A percentile compares a stretch with the other conserved stretches of the same genome.
phyloP scores from a whole-genome alignment of 768 basidiomycete species.

The Tulasnella sp. region DNA sequence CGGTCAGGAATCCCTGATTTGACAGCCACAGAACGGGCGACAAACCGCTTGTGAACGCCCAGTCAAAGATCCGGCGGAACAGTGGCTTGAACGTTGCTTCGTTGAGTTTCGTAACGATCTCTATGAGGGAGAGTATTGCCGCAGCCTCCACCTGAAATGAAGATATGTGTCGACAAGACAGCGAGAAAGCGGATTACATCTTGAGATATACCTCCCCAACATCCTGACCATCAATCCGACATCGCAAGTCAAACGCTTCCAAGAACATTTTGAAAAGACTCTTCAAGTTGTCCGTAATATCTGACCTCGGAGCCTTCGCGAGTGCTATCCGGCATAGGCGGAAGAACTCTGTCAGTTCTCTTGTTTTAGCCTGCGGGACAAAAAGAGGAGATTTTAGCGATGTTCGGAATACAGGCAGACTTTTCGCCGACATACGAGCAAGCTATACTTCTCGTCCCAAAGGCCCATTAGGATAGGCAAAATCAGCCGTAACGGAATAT shows the following conservation, averaged over 20 bases:
- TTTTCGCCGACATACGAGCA: neutral
- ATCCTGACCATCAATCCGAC: slow-evolving; percentile 22
- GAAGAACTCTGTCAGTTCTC: slow-evolving; percentile 45
- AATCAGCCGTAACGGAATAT: slow-evolving; percentile 8
- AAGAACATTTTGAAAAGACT: slow-evolving; percentile 68
- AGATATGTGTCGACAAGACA: neutral
- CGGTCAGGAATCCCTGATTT: neutral
- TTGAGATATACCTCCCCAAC: neutral
- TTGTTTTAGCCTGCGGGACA: neutral
- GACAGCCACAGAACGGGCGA: neutral
- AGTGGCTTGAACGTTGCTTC: slow-evolving; percentile 84
- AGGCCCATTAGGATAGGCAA: slow-evolving; percentile 12
- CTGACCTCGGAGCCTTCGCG: slow-evolving; percentile 50
- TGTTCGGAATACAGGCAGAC: too few species aligned
- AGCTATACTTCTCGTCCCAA: slow-evolving; percentile 4
- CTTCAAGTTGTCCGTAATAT: slow-evolving; percentile 56
- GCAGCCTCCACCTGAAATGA: slow-evolving; percentile 24
- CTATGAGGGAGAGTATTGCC: slow-evolving; percentile 66
- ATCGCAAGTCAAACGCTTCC: slow-evolving; percentile 55
- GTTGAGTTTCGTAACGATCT: slow-evolving; percentile 85
- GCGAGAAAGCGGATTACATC: neutral
- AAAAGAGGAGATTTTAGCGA: neutral
- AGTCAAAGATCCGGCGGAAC: slow-evolving; percentile 86
- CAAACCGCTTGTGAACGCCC: slow-evolving; percentile 61
- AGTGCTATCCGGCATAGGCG: slow-evolving; percentile 54